Base-by-base conservation (phyloP, 2,329 filamentous ascomycete genomes). In the Verticillium dahliae region DNA sequence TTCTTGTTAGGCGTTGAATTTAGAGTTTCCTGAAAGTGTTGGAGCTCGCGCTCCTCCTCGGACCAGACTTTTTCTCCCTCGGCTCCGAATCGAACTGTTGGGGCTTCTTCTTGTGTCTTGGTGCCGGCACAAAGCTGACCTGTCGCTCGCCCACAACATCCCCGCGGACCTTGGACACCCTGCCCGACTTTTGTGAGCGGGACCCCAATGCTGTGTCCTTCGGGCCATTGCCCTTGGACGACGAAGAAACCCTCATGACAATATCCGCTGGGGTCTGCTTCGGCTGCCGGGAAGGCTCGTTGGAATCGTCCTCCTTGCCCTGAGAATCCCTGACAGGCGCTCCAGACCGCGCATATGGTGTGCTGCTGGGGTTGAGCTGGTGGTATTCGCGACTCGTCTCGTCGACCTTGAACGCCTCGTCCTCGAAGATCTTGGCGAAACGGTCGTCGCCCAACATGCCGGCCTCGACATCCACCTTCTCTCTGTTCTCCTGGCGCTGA, bases 331-430 rank as follows among this genome's bases (percentile, higher is more conserved):
- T 13, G 4, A 6, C 41, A 15, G 41, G 41, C 45, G 45, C 41
- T 7, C 57, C 57, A 57, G 63, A 59, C 35, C 27, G 34, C 11
- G 58, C 15, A 61, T 63, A 65, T 62, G 60, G 64, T 65, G 65
- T 59, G 4, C 91, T 95, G 74, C 91, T 96, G 4, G 95, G 92
- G 72, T 99, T 99, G 75, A 96, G 87, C 56, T 89, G 83, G 62
- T 88, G 85, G 80, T 96, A 99, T 74, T 98, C 94, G 69, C 87
- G 83, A 65, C 89, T 96, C 45, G 79, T 89, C 77, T 99, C 95
- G 73, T 99, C 94, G 62, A 99, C 90, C 69, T 85, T 85, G 74
- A 97, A 98, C 62, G 96, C 93, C 69, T 93, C 90, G 73, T 98
- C 92, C 71, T 97, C 89, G 78, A 98, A 99, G 64, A 99, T 78